Evolutionary conservation across 176 grass and related monocot species (phyloP).

Genomic region (Echinochloa phyllopogon): DNA sequence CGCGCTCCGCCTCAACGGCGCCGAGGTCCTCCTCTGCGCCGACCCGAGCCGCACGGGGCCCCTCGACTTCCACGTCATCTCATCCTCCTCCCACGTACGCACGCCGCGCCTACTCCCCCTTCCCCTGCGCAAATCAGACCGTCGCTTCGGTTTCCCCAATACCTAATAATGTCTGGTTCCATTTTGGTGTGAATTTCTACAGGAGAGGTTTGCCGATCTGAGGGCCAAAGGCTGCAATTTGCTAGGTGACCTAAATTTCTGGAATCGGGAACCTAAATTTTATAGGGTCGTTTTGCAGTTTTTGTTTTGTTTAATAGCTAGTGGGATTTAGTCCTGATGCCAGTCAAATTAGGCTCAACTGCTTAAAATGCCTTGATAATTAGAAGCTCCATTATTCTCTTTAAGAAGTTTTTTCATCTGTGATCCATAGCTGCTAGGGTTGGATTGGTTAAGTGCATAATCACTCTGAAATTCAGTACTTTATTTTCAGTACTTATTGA

Average conservation of each 20-base stretch:
- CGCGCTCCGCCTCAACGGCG: slow-evolving; percentile 91
- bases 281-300: not conserved
- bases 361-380: not conserved
- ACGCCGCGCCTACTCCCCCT: not conserved
- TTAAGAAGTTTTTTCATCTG: not conserved
- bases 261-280: not conserved
- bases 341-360: not conserved
- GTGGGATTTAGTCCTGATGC: slow-evolving; percentile 3
- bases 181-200: slow-evolving; percentile 20
- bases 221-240: slow-evolving; percentile 78
- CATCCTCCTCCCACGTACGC: slow-evolving; percentile 82
- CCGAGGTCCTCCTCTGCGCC: slow-evolving; percentile 70
- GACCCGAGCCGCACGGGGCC: slow-evolving; percentile 60
- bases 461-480: not conserved
- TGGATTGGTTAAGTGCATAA: not conserved
- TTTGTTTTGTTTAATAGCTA: not conserved
- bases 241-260: slow-evolving; percentile 72
- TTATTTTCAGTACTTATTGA: slow-evolving; percentile 9
- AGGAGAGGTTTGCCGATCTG: slow-evolving; percentile 91
- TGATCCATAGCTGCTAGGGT: not conserved
- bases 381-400: not conserved
- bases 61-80: slow-evolving; percentile 84
- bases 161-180: slow-evolving; percentile 33
- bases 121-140: not conserved
- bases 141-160: slow-evolving; percentile 14